A percentile compares a stretch with the other conserved stretches of the same genome.
Conservation (phyloP, 495 filamentous ascomycete genomes). For the Penicillium subrubescens region DNA sequence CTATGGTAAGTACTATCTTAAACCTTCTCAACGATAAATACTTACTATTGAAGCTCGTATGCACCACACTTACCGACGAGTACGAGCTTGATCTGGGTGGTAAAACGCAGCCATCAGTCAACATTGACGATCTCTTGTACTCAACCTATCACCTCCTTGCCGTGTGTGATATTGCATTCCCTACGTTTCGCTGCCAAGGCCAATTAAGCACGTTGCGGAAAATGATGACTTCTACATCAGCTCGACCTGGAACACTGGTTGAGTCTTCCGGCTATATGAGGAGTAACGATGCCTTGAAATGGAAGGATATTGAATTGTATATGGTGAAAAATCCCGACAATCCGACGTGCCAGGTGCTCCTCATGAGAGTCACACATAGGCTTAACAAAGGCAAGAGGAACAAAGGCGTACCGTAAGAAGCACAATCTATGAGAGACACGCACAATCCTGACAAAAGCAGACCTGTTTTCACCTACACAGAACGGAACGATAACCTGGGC, state of each 20-base stretch:
- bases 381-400: constrained; percentile 32
- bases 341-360: constrained; percentile 22
- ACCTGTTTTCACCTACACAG: constrained; percentile 24
- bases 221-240: constrained; percentile 29
- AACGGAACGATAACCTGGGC: constrained; percentile 30
- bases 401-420: constrained; percentile 21
- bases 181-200: constrained; percentile 18
- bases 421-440: background rate
- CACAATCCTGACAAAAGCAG: constrained; percentile 3
- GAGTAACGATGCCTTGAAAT: constrained; percentile 27
- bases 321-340: constrained; percentile 28
- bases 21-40: background rate
- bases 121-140: constrained; percentile 23
- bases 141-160: constrained; percentile 20
- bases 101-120: constrained; percentile 5
- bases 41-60: constrained; percentile 9
- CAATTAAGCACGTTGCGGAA: constrained; percentile 28
- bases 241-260: constrained; percentile 21
- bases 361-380: constrained; percentile 26
- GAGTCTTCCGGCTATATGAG: constrained; percentile 23
- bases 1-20: background rate
- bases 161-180: constrained; percentile 14
- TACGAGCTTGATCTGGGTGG: constrained; percentile 11
- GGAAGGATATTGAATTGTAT: constrained; percentile 29
- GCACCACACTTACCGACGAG: constrained; percentile 5